Percentiles rank a stretch among this genome's conserved stretches.
Conservation (phyloP, 139 green algal genomes). For the Spirogloea muscicola region DNA sequence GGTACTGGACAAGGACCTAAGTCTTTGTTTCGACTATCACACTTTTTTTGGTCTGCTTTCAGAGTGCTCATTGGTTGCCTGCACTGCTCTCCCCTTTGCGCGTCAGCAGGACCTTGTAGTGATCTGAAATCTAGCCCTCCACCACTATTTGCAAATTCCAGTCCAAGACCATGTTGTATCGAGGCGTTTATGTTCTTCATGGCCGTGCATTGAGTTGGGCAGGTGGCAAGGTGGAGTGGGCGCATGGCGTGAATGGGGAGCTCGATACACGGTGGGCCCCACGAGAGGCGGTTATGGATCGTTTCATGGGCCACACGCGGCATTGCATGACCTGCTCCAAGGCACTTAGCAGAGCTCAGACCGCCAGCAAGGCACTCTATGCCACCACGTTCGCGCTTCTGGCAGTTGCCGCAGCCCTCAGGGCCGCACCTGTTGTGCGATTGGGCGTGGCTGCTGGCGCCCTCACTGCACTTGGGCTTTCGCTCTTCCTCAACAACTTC, state of each 20-base stretch:
- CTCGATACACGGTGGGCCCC: neutral
- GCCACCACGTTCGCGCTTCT: too few relatives aligned
- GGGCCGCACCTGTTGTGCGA: too few relatives aligned
- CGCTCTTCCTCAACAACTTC: too few relatives aligned
- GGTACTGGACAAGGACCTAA: neutral
- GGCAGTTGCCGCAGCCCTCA: too few relatives aligned
- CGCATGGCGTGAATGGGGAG: neutral
- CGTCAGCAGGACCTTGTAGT: neutral
- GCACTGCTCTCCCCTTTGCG: neutral
- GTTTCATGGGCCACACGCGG: neutral
- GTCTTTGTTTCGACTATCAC: neutral
- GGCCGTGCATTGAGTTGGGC: neutral
- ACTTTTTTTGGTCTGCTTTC: neutral
- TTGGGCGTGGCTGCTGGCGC: too few relatives aligned
- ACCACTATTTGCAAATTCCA: slow-evolving; percentile 1
- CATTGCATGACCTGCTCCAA: slow-evolving; percentile 18
- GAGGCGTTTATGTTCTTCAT: neutral
- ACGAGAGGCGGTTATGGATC: slow-evolving; percentile 6
- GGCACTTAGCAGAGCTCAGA: neutral
- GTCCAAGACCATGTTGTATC: neutral
- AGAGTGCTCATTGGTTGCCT: neutral
- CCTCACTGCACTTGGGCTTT: too few relatives aligned
- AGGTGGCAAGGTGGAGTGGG: neutral
- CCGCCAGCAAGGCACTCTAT: too few relatives aligned
- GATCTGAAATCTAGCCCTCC: neutral